Base-by-base conservation (phyloP, 805 yeast genomes). In the Zygoascus flipseniorum region DNA sequence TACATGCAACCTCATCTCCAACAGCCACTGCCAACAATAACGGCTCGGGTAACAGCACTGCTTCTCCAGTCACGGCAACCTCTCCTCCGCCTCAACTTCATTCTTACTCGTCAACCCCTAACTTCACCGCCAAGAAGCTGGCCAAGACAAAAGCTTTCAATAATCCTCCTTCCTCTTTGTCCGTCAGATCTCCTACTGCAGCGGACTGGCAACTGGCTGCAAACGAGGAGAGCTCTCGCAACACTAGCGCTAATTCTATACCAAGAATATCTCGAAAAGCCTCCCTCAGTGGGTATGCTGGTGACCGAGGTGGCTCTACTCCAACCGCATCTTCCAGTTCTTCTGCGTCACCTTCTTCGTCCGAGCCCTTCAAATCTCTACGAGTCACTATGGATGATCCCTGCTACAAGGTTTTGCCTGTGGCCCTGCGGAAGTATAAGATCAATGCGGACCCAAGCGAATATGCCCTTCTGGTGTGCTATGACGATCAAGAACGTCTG, bases 311-410 rank as follows among this genome's bases (percentile, higher is more conserved):
- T 31, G 39, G 35, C n/a, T 31, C 50, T 5, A 43, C 42, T 13
- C 45, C 52, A 2, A 16, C 39, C 2, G 43, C 48, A 9, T 43
- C 50, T 31, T 35, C 55, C 5, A n/a, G 16, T 35, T 35, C 39
- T n/a, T 35, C 39, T 3, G 13, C 39, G 4, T 31, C 54, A 4
- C 45, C 52, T 18, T 51, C 62, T 42, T 47, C 63, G 2, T 48
- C 72, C 10, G 95, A 89, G 62, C 95, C 96, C 0, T 74, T 89
- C 59, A 86, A 87, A 61, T 93, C 87, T 60, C 70, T 90, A 56
- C 72, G 93, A 47, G 95, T 96, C 1, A 85, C 92, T 8, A 82
- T 87, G 26, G 96, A 89, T 52, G 98, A 92, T 62, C 89, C 97
- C 1, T 89, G 97, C 66, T 82, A 85, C 61, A 86, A 86, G 66